Evolutionary conservation across 225 moss, liverwort and hornwort genomes (phyloP).

Genomic region (Marchantia polymorpha): DNA sequence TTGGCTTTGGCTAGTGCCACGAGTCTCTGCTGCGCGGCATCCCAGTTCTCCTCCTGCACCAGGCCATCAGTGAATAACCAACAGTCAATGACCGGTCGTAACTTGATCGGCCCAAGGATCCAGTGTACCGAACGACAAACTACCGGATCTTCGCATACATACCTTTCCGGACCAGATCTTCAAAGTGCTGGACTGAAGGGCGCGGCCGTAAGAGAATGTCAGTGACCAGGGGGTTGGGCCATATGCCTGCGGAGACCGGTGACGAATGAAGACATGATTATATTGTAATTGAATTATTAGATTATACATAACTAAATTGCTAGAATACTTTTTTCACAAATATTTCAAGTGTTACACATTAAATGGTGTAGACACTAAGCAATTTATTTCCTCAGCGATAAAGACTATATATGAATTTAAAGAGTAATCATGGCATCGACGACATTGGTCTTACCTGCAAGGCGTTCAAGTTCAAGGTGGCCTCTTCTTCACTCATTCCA

Average conservation of each 20-base stretch:
- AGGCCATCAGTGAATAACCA: not conserved
- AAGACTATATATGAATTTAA: too few species aligned
- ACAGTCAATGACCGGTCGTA: not conserved
- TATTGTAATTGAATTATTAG: too few species aligned
- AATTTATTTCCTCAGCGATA: too few species aligned
- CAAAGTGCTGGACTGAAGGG: slow-evolving; percentile 92
- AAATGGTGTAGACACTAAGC: too few species aligned
- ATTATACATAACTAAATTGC: too few species aligned
- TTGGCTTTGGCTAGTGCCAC: slow-evolving; percentile 97
- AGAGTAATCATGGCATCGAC: too few species aligned
- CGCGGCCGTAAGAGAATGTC: slow-evolving; percentile 94
- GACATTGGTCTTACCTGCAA: slow-evolving; percentile 57
- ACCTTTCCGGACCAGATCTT: slow-evolving; percentile 97
- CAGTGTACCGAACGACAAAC: too few species aligned
- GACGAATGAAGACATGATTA: not conserved
- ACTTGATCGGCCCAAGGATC: not conserved
- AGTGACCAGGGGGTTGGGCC: slow-evolving; percentile 96
- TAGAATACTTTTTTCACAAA: too few species aligned
- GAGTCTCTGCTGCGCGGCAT: slow-evolving; percentile 77
- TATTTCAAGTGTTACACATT: too few species aligned
- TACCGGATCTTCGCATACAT: not conserved
- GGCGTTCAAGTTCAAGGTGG: slow-evolving; percentile 91
- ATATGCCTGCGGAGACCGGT: slow-evolving; percentile 44
- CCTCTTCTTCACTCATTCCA: slow-evolving; percentile 99
- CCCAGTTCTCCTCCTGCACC: slow-evolving; percentile 88